phyloP scores from a whole-genome alignment of 192 early-diverging fungal genomes.

The Geranomyces variabilis region DNA sequence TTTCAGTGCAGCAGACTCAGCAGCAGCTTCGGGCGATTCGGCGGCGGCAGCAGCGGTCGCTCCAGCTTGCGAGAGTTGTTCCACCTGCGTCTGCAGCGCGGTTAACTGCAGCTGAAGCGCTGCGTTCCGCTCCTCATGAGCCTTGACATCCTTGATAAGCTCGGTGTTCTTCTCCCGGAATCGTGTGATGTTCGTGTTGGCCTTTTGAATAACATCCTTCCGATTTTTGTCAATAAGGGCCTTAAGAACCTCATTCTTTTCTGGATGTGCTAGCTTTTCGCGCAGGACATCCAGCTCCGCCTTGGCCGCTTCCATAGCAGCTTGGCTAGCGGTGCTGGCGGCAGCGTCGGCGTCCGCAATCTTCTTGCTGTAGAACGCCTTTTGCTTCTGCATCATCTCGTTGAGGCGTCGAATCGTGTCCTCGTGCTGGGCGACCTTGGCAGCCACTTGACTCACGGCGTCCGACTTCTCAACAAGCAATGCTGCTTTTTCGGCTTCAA shows the following conservation, averaged over 20 bases:
- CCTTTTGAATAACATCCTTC: conserved; percentile 16
- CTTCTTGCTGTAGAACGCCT: conserved; percentile 21
- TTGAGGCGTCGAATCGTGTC: neutral
- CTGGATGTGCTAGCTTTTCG: conserved; percentile 12
- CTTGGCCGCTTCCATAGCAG: neutral
- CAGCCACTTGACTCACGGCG: neutral
- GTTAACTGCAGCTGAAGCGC: conserved; percentile 11
- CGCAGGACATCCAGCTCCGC: conserved; percentile 16
- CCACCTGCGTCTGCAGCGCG: neutral
- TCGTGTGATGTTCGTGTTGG: conserved; percentile 19
- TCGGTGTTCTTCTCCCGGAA: conserved; percentile 21
- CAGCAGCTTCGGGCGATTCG: neutral
- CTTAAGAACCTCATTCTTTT: conserved; percentile 18
- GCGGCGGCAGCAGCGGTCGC: neutral
- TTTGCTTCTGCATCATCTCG: conserved; percentile 22
- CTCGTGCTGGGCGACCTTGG: conserved; percentile 10
- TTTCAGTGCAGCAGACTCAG: neutral
- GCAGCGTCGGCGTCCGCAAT: neutral
- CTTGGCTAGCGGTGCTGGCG: neutral
- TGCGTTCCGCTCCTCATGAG: conserved; percentile 5
- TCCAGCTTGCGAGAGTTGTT: neutral
- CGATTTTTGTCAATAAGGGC: conserved; percentile 25
- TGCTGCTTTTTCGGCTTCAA: conserved; percentile 33
- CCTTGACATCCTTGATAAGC: conserved; percentile 6
- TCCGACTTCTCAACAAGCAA: conserved; percentile 22